A percentile compares a stretch with the other conserved stretches of the same genome.
Conservation (phyloP, 352 stramenopile species). For the Phytophthora aleatoria region DNA sequence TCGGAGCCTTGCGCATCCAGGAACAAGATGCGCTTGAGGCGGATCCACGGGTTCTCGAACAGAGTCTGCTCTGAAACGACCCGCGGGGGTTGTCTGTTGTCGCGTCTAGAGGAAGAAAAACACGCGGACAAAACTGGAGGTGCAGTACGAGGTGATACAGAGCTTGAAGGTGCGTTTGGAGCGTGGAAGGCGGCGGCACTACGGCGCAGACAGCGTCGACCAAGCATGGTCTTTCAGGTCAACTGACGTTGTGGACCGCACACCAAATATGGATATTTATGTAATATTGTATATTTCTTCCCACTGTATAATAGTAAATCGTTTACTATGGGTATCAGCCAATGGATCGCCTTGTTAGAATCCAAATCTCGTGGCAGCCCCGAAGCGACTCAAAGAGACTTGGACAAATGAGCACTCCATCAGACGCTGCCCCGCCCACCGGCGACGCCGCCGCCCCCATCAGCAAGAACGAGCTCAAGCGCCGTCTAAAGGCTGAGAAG, state of each 20-base stretch:
- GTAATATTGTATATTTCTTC: too few species aligned
- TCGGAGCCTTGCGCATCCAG: slow-evolving; percentile 53
- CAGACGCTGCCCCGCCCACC: slow-evolving; percentile 9
- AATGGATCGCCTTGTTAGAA: slow-evolving; percentile 11
- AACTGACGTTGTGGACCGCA: slow-evolving; percentile 28
- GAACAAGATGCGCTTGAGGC: slow-evolving; percentile 71
- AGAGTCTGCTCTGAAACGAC: slow-evolving; percentile 56
- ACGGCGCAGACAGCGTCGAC: slow-evolving; percentile 15
- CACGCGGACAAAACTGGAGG: neutral
- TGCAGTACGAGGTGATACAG: neutral
- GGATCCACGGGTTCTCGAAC: slow-evolving; percentile 72
- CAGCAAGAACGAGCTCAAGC: slow-evolving; percentile 99
- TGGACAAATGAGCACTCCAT: slow-evolving; percentile 26
- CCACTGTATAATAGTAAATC: too few species aligned
- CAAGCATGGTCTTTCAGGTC: slow-evolving; percentile 8
- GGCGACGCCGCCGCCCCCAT: slow-evolving; percentile 39
- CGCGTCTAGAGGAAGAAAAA: slow-evolving; percentile 18
- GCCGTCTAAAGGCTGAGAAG: slow-evolving; percentile 96
- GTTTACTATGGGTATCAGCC: slow-evolving; percentile 4
- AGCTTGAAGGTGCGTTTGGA: neutral
- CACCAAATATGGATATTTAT: slow-evolving; percentile 12
- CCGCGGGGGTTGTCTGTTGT: slow-evolving; percentile 38
- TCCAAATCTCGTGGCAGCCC: slow-evolving; percentile 9
- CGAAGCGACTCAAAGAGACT: slow-evolving; percentile 5
- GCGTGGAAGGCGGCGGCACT: slow-evolving; percentile 1